Evolutionary conservation across 768 basidiomycete genomes (phyloP), one percentile per base, ranked within the genome.

Genomic region (Trametes sanguinea): DNA sequence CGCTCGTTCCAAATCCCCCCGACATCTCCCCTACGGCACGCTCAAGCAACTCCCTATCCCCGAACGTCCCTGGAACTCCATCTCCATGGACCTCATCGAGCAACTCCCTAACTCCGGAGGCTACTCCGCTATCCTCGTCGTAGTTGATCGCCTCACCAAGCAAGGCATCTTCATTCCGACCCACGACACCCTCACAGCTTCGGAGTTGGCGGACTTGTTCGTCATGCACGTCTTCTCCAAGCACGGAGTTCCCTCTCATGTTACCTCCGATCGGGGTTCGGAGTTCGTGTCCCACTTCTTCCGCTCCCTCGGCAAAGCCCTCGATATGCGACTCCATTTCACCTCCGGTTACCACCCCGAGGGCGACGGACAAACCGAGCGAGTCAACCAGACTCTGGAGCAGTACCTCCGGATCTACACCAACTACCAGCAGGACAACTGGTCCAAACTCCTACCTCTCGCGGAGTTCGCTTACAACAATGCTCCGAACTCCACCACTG

Each of bases 311-410:
- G 61, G 60, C 1, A 57, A 50, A 35, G 56, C 32, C 48, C 48
- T 51, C 32, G 16, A 51, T 6, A 51, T 51, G 48, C 48, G 14
- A 67, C 37, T 44, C 39, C 70, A 11, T 30, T 50, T 35, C 48
- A 51, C 29, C 32, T 51, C 14, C 27, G 69, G 69, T 1, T 77
- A 44, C 43, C 43, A 44, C 14, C 9, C 43, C 71, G 3, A 80
- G 77, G 0, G 77, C 77, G 76, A 81, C 53, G 71, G 75, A 57
- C 72, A 69, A 17, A 77, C 76, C 0, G 78, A 79, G 65, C 63
- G 72, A n/a, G 68, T 67, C 63, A 68, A 0, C 35, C 35, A 37
- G 35, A 37, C 35, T 11, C 35, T 37, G 35, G 35, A 37, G 35
- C 35, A 37, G 35, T 78, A 78, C 57, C 69, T 82, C 6, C 69